Evolutionary conservation across 768 basidiomycete species (phyloP).

Genomic region (Collybia mongolica): DNA sequence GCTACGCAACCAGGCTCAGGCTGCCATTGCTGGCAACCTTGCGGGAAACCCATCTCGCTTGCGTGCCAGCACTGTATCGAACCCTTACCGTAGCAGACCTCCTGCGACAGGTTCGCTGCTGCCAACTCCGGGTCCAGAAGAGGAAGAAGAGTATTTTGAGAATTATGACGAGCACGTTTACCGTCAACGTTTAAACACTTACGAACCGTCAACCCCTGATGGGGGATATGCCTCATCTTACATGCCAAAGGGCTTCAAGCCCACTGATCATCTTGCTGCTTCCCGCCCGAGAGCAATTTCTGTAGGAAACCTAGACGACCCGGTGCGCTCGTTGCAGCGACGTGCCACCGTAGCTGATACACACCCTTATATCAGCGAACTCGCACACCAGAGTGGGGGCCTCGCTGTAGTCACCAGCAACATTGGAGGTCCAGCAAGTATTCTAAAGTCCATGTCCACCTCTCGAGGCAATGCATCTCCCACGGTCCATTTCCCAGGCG

Average conservation of each 20-base stretch:
- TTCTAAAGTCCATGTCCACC: constrained; percentile 51
- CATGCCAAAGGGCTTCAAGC: constrained; percentile 73
- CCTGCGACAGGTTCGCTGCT: constrained; percentile 61
- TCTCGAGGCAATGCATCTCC: constrained; percentile 47
- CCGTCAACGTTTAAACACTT: constrained; percentile 61
- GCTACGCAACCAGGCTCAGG: constrained; percentile 85
- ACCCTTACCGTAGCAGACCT: constrained; percentile 78
- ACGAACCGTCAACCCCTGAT: constrained; percentile 54
- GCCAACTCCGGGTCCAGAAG: constrained; percentile 65
- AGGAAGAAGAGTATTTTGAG: constrained; percentile 74
- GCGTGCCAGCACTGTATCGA: constrained; percentile 90
- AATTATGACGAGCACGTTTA: constrained; percentile 52
- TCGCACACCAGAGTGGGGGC: constrained; percentile 42
- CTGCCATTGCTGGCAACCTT: constrained; percentile 83
- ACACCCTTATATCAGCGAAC: constrained; percentile 58
- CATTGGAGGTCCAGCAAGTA: constrained; percentile 42
- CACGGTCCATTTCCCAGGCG: constrained; percentile 69
- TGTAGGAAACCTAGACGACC: constrained; percentile 84
- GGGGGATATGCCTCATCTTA: constrained; percentile 54
- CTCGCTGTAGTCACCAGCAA: constrained; percentile 35
- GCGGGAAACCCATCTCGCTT: constrained; percentile 70
- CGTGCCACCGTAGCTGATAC: constrained; percentile 56
- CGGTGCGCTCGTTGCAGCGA: constrained; percentile 67
- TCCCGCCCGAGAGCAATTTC: constrained; percentile 80
- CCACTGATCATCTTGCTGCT: constrained; percentile 64